phyloP scores from a whole-genome alignment of 306 rosid genomes.

The barrel medic (Medicago truncatula) region DNA sequence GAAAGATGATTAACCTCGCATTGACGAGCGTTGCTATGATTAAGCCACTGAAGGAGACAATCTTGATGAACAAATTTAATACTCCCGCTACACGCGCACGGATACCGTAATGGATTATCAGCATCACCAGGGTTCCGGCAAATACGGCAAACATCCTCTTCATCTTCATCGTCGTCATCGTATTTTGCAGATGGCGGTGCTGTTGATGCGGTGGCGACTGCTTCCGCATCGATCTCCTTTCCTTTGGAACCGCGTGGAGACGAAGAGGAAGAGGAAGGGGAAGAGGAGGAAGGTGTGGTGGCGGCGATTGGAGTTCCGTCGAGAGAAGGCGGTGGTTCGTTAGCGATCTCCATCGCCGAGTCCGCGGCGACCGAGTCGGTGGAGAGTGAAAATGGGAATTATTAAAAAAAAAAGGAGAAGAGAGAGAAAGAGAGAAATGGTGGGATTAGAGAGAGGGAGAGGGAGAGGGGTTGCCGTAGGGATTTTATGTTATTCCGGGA shows the following conservation, averaged over 20 bases:
- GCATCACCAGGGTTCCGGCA: slow-evolving; percentile 93
- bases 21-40: slow-evolving; percentile 99
- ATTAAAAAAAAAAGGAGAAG: neutral
- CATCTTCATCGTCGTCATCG: slow-evolving; percentile 91
- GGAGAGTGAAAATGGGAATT: neutral
- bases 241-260: slow-evolving; percentile 52
- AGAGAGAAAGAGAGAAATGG: neutral
- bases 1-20: slow-evolving; percentile 76
- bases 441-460: neutral
- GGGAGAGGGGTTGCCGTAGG: slow-evolving; percentile 18
- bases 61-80: slow-evolving; percentile 97
- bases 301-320: slow-evolving; percentile 48
- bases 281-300: slow-evolving; percentile 39
- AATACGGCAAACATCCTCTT: slow-evolving; percentile 96
- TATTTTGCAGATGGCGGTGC: slow-evolving; percentile 49
- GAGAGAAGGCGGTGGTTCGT: slow-evolving; percentile 57
- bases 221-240: slow-evolving; percentile 50
- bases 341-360: slow-evolving; percentile 84
- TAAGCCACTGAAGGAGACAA: slow-evolving; percentile 99
- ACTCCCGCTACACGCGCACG: slow-evolving; percentile 99
- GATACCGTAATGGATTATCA: slow-evolving; percentile 90
- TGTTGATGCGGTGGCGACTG: slow-evolving; percentile 38
- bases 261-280: slow-evolving; percentile 46
- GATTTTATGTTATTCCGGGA: slow-evolving; percentile 33
- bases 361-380: slow-evolving; percentile 50